phyloP scores from a whole-genome alignment of 2,329 filamentous ascomycete genomes.

The Arthrobotrys iridis region DNA sequence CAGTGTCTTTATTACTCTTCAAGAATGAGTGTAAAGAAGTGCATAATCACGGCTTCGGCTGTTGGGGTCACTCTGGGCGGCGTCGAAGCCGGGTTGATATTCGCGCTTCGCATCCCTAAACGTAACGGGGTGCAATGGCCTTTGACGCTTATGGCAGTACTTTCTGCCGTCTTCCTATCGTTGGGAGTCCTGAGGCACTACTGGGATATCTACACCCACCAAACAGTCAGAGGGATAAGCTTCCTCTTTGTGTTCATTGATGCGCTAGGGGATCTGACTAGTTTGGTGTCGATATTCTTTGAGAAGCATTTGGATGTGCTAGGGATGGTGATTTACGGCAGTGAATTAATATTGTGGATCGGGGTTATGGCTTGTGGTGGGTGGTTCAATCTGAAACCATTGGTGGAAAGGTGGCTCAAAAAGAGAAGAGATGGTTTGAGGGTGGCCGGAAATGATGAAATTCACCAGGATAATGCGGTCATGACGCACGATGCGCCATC shows the following conservation, averaged over 20 bases:
- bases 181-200: constrained; percentile 75
- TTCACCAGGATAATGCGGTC: constrained; percentile 57
- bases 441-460: background rate
- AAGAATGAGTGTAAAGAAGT: constrained; percentile 67
- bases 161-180: constrained; percentile 72
- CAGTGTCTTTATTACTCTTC: constrained; percentile 66
- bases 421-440: constrained; percentile 50
- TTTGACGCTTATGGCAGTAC: constrained; percentile 72
- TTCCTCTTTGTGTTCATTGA: constrained; percentile 78
- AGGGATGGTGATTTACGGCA: constrained; percentile 74
- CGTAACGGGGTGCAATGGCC: constrained; percentile 69
- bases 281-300: constrained; percentile 72
- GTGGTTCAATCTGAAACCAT: constrained; percentile 72
- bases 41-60: constrained; percentile 65
- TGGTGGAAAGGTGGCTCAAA: constrained; percentile 63
- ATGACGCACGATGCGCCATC: constrained; percentile 67
- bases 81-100: constrained; percentile 70
- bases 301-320: constrained; percentile 69
- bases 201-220: constrained; percentile 73
- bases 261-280: constrained; percentile 74
- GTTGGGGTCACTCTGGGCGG: constrained; percentile 70
- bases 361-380: constrained; percentile 73
- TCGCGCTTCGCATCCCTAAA: constrained; percentile 66
- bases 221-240: constrained; percentile 75
- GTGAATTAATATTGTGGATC: constrained; percentile 73